phyloP scores from a whole-genome alignment of 805 yeast genomes.

The Yamadazyma sp. region DNA sequence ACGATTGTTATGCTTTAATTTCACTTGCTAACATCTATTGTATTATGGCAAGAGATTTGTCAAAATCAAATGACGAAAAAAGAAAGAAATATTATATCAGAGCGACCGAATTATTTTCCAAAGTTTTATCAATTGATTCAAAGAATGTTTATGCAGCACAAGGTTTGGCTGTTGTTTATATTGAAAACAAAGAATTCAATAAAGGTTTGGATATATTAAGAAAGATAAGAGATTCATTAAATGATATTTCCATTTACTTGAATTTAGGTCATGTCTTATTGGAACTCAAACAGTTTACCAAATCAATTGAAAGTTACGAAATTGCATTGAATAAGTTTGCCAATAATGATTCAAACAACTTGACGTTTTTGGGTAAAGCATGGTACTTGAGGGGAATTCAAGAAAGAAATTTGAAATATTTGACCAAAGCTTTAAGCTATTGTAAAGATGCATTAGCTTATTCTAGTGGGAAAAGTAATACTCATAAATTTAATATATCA shows the following conservation, averaged over 20 bases:
- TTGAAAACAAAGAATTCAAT: constrained; percentile 72
- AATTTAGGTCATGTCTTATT: constrained; percentile 85
- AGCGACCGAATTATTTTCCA: constrained; percentile 90
- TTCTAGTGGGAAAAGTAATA: constrained; percentile 26
- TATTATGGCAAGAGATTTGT: constrained; percentile 73
- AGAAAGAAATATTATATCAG: constrained; percentile 73
- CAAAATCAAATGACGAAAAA: constrained; percentile 46
- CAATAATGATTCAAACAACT: constrained; percentile 60
- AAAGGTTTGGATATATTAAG: constrained; percentile 83
- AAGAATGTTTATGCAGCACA: constrained; percentile 94
- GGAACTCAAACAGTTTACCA: constrained; percentile 77
- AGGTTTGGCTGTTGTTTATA: constrained; percentile 90
- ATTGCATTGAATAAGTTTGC: constrained; percentile 68
- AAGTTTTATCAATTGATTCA: constrained; percentile 81
- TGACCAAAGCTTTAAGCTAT: constrained; percentile 59
- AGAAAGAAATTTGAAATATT: constrained; percentile 62
- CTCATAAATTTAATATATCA: constrained; percentile 75
- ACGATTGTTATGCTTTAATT: constrained; percentile 84
- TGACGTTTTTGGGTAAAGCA: constrained; percentile 77
- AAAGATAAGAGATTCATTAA: constrained; percentile 84
- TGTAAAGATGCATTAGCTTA: constrained; percentile 53
- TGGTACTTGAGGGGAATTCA: constrained; percentile 78
- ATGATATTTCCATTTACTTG: constrained; percentile 77
- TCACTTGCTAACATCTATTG: constrained; percentile 89
- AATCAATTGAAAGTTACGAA: constrained; percentile 87